These are phyloP conservation scores for Chlorella sp. DNA, from an alignment of 139 green algal species.

Conservation along the genomic window DNA sequence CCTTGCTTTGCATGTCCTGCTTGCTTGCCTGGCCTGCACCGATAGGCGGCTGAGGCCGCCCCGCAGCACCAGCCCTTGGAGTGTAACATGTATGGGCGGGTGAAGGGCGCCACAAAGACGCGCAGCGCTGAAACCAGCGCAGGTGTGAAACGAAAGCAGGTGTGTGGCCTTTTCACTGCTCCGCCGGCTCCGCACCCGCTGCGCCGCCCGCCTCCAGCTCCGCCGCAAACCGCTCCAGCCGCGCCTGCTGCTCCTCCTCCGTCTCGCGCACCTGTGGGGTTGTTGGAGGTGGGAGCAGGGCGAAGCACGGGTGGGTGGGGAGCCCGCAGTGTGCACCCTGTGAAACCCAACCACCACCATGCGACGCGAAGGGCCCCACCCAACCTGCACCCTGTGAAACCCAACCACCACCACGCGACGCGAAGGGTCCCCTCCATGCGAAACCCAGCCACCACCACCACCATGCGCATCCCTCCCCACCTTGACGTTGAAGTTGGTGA, in stretches of 20 bases:
- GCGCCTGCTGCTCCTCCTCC: conserved; percentile 76
- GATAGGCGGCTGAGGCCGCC: no score
- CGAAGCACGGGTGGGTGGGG: no score
- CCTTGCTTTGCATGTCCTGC: no score
- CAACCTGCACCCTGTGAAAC: neutral
- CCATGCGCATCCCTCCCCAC: neutral
- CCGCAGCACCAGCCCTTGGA: no score
- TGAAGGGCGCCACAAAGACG: no score
- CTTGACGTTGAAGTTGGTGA: conserved; percentile 81
- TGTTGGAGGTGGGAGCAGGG: neutral
- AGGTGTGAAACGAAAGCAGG: neutral
- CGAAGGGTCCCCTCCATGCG: no score
- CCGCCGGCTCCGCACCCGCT: conserved; percentile 14
- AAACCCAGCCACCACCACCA: neutral
- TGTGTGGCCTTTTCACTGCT: neutral
- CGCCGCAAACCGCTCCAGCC: conserved; percentile 76
- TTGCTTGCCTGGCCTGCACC: no score
- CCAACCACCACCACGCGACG: no score
- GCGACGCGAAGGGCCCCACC: neutral
- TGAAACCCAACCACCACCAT: neutral
- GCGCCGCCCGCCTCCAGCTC: conserved; percentile 70
- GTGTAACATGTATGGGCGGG: no score
- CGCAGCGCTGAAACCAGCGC: no score
- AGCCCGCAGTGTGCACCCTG: neutral
- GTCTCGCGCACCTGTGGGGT: conserved; percentile 64